Evolutionary conservation across 495 filamentous ascomycete genomes (phyloP).

Genomic region (Daldinia concentrica): DNA sequence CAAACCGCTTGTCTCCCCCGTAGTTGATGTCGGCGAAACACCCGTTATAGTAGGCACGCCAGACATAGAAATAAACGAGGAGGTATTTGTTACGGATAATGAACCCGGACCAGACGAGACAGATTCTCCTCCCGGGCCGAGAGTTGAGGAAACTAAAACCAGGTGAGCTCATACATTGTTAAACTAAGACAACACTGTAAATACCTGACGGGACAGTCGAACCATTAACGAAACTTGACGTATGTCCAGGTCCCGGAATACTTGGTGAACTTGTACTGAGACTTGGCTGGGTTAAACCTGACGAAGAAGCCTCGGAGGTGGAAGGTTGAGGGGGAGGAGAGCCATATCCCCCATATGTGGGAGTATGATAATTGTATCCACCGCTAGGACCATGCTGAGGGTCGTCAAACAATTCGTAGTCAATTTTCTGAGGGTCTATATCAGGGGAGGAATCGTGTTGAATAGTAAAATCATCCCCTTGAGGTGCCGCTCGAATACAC

Average conservation of each 20-base stretch:
- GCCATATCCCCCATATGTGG: constrained; percentile 55
- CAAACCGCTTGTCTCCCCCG: constrained; percentile 17
- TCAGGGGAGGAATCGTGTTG: constrained; percentile 30
- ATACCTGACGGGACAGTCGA: constrained; percentile 17
- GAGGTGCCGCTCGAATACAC: constrained; percentile 40
- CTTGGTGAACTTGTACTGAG: constrained; percentile 3
- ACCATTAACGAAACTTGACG: constrained; percentile 3
- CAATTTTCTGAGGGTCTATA: constrained; percentile 20
- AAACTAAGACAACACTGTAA: neutral
- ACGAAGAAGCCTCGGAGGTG: constrained; percentile 30
- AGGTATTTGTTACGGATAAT: constrained; percentile 9
- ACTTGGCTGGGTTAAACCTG: constrained; percentile 15
- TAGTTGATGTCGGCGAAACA: constrained; percentile 15
- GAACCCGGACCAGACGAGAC: constrained; percentile 18
- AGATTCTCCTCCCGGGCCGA: constrained; percentile 6
- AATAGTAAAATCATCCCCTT: constrained; percentile 40
- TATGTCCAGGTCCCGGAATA: neutral
- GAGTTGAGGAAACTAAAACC: constrained; percentile 19
- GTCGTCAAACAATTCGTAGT: constrained; percentile 44
- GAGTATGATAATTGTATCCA: constrained; percentile 51
- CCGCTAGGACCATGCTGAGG: constrained; percentile 37
- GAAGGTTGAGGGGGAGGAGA: constrained; percentile 48
- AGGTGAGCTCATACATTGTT: constrained; percentile 8
- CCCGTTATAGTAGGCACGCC: constrained; percentile 3
- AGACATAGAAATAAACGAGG: constrained; percentile 3